Conservation (phyloP, 2,329 filamentous ascomycete species). For the Hawksworthiomyces lignivorus region DNA sequence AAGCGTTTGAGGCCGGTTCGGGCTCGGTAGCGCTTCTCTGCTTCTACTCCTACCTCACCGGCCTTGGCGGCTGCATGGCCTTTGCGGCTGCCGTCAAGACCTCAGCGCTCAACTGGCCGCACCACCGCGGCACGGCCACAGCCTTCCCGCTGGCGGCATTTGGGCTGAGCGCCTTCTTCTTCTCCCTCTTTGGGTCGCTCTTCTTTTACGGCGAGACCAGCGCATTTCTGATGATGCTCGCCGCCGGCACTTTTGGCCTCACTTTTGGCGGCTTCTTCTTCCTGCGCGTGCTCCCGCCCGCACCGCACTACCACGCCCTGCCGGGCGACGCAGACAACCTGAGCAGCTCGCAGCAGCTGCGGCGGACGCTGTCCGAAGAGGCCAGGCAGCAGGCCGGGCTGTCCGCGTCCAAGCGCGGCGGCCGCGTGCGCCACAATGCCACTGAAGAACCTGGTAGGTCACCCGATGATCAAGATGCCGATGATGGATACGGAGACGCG, state of each 20-base stretch:
- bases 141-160: constrained; percentile 90
- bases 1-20: constrained; percentile 64
- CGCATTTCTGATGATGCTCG: constrained; percentile 71
- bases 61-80: constrained; percentile 83
- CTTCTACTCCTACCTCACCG: constrained; percentile 78
- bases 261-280: constrained; percentile 78
- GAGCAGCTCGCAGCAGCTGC: constrained; percentile 31
- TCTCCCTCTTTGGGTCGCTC: constrained; percentile 69
- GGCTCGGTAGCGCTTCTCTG: constrained; percentile 59
- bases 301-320: constrained; percentile 48
- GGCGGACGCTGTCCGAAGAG: constrained; percentile 34
- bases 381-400: constrained; percentile 25
- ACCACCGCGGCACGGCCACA: constrained; percentile 85
- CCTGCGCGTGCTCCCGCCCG: constrained; percentile 62
- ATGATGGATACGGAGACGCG: constrained; percentile 2
- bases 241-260: constrained; percentile 69
- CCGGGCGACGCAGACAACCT: constrained; percentile 28
- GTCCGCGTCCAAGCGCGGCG: background rate
- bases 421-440: constrained; percentile 25
- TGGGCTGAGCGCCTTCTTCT: constrained; percentile 93
- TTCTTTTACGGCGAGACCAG: constrained; percentile 78
- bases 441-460: constrained; percentile 61
- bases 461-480: constrained; percentile 17
- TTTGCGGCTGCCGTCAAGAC: constrained; percentile 81
- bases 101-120: constrained; percentile 85